A percentile compares a stretch with the other conserved stretches of the same genome.
Evolutionary conservation across 805 yeast genomes (phyloP).

Genomic region (Sugiyamaella americana): DNA sequence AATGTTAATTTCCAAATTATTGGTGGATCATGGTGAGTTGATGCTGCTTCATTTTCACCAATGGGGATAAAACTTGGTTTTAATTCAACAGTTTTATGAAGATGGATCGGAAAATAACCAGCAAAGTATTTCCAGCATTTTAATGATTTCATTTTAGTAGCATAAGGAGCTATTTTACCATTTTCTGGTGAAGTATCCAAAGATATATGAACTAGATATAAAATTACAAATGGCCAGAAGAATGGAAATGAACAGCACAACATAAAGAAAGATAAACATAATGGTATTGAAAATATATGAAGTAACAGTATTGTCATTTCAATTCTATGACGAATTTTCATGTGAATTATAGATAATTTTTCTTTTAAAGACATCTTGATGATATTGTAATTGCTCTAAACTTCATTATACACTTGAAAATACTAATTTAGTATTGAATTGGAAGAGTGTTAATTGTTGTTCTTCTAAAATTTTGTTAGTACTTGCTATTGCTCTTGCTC

Average conservation of each 20-base stretch:
- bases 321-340: background rate
- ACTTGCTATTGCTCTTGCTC: too few species aligned
- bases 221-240: constrained; percentile 61
- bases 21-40: background rate
- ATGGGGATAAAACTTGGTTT: constrained; percentile 49
- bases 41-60: background rate
- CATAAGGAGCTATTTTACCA: constrained; percentile 49
- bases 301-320: constrained; percentile 66
- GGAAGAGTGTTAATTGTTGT: too few species aligned
- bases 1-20: constrained; percentile 16
- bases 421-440: too few species aligned
- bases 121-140: constrained; percentile 66
- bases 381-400: background rate
- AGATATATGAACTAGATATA: constrained; percentile 57
- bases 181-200: constrained; percentile 68
- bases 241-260: constrained; percentile 51
- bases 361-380: background rate
- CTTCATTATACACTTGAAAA: too few species aligned
- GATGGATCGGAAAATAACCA: constrained; percentile 69
- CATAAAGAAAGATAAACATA: constrained; percentile 41
- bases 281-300: constrained; percentile 68
- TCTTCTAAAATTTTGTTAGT: too few species aligned
- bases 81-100: constrained; percentile 62
- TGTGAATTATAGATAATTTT: background rate
- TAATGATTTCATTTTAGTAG: constrained; percentile 50